These are phyloP conservation scores for Aspergillus tanneri DNA, from an alignment of 2,329 filamentous ascomycete genomes.

Conservation along the genomic window DNA sequence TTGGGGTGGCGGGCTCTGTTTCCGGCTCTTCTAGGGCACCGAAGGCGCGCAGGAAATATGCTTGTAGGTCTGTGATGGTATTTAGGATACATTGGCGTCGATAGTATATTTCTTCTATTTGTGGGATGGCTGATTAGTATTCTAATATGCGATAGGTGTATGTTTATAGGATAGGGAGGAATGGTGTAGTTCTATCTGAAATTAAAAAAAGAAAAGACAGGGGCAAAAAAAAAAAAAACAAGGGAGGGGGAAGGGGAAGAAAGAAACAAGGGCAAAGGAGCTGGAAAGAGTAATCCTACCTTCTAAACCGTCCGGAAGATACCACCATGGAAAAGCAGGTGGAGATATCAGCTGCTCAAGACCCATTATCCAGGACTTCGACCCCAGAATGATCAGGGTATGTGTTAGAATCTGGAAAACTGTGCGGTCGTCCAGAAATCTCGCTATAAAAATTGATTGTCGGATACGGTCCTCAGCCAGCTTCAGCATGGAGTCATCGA, in stretches of 20 bases:
- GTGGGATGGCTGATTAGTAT: slow-evolving; percentile 12
- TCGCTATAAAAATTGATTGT: slow-evolving; percentile 40
- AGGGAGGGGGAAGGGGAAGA: no score
- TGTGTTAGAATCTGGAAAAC: slow-evolving; percentile 35
- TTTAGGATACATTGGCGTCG: slow-evolving; percentile 43
- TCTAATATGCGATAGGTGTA: no score
- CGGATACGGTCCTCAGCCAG: slow-evolving; percentile 41
- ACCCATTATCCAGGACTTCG: slow-evolving; percentile 37
- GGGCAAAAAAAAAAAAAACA: no score
- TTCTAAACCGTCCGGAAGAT: slow-evolving; percentile 41
- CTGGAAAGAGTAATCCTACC: slow-evolving; percentile 23
- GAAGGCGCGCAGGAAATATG: slow-evolving; percentile 42
- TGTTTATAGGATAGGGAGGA: no score
- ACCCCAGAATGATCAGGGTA: slow-evolving; percentile 38
- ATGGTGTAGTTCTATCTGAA: no score
- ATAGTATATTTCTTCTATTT: slow-evolving; percentile 43
- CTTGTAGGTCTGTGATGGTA: slow-evolving; percentile 45
- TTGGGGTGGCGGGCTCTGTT: no score
- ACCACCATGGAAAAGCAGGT: slow-evolving; percentile 35
- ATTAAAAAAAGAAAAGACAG: no score
- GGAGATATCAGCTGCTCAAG: slow-evolving; percentile 21
- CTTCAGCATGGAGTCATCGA: slow-evolving; percentile 28
- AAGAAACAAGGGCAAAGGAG: no score
- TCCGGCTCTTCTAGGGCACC: slow-evolving; percentile 36
- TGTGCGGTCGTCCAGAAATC: slow-evolving; percentile 29